Evolutionary conservation across 2,329 filamentous ascomycete species (phyloP).

Genomic region (Aspergillus niger): DNA sequence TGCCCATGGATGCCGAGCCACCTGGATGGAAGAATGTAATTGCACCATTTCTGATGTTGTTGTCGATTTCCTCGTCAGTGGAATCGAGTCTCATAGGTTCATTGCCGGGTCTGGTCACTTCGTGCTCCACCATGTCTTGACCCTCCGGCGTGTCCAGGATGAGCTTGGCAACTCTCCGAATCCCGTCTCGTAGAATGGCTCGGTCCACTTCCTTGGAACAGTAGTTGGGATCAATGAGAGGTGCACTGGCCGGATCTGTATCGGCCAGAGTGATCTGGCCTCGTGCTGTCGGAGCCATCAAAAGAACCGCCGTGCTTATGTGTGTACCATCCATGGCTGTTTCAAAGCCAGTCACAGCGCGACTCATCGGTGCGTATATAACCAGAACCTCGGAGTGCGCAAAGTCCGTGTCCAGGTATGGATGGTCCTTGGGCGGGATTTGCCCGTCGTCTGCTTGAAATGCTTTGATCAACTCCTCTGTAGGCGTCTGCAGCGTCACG

Average conservation of each 20-base stretch:
- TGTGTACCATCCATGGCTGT: conserved; percentile 25
- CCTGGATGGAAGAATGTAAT: conserved; percentile 24
- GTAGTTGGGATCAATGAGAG: conserved; percentile 35
- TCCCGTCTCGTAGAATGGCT: conserved; percentile 17
- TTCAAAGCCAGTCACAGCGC: conserved; percentile 2
- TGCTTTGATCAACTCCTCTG: background rate
- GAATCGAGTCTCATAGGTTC: background rate
- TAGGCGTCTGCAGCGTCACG: conserved; percentile 19
- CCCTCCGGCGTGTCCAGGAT: conserved; percentile 13
- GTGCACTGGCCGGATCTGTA: conserved; percentile 17
- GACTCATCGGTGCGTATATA: conserved; percentile 28
- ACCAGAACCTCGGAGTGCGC: conserved; percentile 22
- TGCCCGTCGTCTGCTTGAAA: conserved; percentile 7
- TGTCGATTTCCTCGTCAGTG: conserved; percentile 14
- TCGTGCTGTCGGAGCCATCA: conserved; percentile 25
- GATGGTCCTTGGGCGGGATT: background rate
- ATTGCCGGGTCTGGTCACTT: conserved; percentile 16
- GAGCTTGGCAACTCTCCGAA: conserved; percentile 18
- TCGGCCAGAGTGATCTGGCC: conserved; percentile 24
- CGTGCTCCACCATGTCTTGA: conserved; percentile 20
- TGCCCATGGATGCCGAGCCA: conserved; percentile 14
- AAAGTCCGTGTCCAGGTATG: background rate
- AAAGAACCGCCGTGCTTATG: conserved; percentile 25
- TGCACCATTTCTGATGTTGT: background rate
- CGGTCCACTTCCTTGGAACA: conserved; percentile 32